phyloP scores from a whole-genome alignment of 768 basidiomycete species.

The Suillus cothurnatus region DNA sequence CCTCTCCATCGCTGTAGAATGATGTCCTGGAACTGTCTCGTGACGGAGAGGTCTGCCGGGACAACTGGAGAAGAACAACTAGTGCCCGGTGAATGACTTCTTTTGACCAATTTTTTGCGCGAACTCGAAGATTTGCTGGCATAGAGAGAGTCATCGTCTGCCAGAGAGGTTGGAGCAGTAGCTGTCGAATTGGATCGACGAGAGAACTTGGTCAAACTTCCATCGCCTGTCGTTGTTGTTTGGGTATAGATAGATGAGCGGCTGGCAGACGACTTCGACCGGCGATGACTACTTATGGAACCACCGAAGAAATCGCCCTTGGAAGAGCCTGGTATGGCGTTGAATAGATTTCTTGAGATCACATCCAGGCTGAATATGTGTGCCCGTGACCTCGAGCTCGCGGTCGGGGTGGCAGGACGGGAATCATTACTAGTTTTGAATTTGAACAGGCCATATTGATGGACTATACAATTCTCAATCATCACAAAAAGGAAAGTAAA shows the following conservation, averaged over 20 bases:
- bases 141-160: slow-evolving; percentile 62
- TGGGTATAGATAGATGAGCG: slow-evolving; percentile 75
- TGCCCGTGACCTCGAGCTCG: slow-evolving; percentile 67
- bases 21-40: slow-evolving; percentile 39
- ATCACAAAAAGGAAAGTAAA: background rate
- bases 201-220: slow-evolving; percentile 72
- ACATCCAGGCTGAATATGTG: slow-evolving; percentile 90
- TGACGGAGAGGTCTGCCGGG: slow-evolving; percentile 41
- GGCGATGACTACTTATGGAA: slow-evolving; percentile 66
- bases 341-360: slow-evolving; percentile 88
- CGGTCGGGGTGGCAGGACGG: slow-evolving; percentile 84
- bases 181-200: slow-evolving; percentile 68
- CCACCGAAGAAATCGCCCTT: slow-evolving; percentile 79
- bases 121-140: slow-evolving; percentile 47
- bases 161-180: slow-evolving; percentile 63
- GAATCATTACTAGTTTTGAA: slow-evolving; percentile 80
- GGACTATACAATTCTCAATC: slow-evolving; percentile 49
- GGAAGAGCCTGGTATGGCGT: slow-evolving; percentile 62
- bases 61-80: slow-evolving; percentile 38
- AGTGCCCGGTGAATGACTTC: slow-evolving; percentile 44
- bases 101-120: slow-evolving; percentile 49
- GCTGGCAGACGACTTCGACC: slow-evolving; percentile 68
- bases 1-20: slow-evolving; percentile 46
- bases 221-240: slow-evolving; percentile 64
- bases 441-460: slow-evolving; percentile 88